phyloP scores from a whole-genome alignment of 495 filamentous ascomycete species.

The Penicillium manginii region DNA sequence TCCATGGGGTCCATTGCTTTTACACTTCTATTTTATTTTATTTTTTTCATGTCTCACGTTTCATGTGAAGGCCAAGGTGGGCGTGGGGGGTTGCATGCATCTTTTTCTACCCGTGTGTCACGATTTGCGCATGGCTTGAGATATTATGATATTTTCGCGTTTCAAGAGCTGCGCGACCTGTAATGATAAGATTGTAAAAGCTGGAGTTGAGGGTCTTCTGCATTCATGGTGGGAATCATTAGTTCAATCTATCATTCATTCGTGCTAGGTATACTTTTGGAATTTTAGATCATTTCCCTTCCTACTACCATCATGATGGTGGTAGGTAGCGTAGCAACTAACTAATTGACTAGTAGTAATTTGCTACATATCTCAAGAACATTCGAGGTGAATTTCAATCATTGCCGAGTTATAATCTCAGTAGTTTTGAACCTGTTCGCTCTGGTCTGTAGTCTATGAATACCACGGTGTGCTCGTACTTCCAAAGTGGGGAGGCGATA shows the following conservation, averaged over 20 bases:
- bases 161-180: conserved; percentile 30
- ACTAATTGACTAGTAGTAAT: no score
- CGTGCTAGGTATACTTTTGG: background rate
- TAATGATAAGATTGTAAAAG: conserved; percentile 49
- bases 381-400: no score
- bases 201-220: conserved; percentile 34
- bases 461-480: background rate
- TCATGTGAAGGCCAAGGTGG: conserved; percentile 30
- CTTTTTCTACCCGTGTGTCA: conserved; percentile 31
- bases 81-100: conserved; percentile 37
- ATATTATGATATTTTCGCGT: conserved; percentile 37
- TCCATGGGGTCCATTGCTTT: conserved; percentile 1
- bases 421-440: no score
- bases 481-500: background rate
- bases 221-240: conserved; percentile 28
- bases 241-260: conserved; percentile 25
- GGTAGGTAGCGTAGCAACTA: no score
- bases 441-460: background rate
- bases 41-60: conserved; percentile 27
- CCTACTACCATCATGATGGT: background rate
- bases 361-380: no score
- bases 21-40: conserved; percentile 27
- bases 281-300: background rate
- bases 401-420: no score
- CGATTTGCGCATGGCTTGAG: conserved; percentile 40